Conservation (phyloP, 108 stramenopile species). For the Licmophora abbreviata region DNA sequence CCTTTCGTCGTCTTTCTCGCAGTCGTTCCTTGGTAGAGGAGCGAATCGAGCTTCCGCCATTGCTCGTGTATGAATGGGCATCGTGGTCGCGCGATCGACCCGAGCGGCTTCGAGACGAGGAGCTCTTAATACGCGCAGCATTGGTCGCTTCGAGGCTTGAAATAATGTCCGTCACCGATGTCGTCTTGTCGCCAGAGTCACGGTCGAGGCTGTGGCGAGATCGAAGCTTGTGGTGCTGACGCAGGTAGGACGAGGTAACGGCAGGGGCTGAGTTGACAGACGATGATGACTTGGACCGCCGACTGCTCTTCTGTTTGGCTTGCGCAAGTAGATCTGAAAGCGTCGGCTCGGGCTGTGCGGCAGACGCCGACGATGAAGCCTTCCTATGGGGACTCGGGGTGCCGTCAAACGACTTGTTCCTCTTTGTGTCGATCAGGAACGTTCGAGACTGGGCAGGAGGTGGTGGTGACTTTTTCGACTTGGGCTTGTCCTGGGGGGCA, state of each 20-base stretch:
- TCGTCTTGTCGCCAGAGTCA: constrained; percentile 4
- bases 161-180: constrained; percentile 81
- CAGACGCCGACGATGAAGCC: constrained; percentile 2
- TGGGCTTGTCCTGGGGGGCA: not conserved
- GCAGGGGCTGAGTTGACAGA: constrained; percentile 80
- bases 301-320: constrained; percentile 29
- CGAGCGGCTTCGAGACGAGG: constrained; percentile 5
- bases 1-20: constrained; percentile 25
- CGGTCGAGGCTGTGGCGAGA: not conserved
- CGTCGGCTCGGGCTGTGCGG: constrained; percentile 14
- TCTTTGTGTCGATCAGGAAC: no score
- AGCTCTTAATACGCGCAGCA: constrained; percentile 27
- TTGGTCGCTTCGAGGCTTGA: constrained; percentile 56
- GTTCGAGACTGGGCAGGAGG: no score
- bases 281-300: constrained; percentile 17
- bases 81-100: no score
- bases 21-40: constrained; percentile 45
- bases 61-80: constrained; percentile 19
- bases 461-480: not conserved
- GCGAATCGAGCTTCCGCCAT: constrained; percentile 16
- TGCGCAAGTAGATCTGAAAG: constrained; percentile 40
- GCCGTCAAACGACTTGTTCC: not conserved
- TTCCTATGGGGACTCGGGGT: not conserved
- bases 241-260: constrained; percentile 46
- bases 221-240: constrained; percentile 36